Base-by-base conservation (phyloP, 2,329 filamentous ascomycete species). In the Akanthomyces muscarius region DNA sequence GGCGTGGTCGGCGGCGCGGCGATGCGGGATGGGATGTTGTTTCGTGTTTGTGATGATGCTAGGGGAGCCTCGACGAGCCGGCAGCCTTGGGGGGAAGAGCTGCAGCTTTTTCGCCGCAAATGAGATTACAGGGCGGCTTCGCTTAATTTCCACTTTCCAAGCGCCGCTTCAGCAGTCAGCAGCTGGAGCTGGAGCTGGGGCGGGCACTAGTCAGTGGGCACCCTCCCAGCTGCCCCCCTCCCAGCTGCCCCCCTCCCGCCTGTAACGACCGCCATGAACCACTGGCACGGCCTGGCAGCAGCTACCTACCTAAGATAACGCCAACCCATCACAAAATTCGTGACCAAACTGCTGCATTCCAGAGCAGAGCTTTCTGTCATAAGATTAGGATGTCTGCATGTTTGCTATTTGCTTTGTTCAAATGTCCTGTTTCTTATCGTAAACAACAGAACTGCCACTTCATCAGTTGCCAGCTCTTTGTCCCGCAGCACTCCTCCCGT, bases 1-100 rank as follows among this genome's bases (percentile, higher is more conserved):
- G 45, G 13, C 38, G 33, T 16, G 28, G 54, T 45, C 23, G 41
- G 48, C 41, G 59, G 18, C 42, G 45, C 48, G 47, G 25, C 23
- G 38, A 52, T 58, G 54, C 33, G 23, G 25, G 54, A 52, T 45
- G 53, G 21, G 36, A 52, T 58, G 61, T 53, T 63, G 61, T 58
- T 57, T 57, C 13, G 50, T 61, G 48, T 61, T 61, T 61, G 58
- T 63, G 61, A 63, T 63, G 61, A 62, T 62, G 61, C 52, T 42
- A 62, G 60, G 48, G 52, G 53, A 63, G 61, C 54, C 44, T 55
- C 30, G 11, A 16, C 21, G 18, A 25, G 21, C 48, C 18, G 28
- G 23, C 36, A 38, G 30, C 16, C 30, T 18, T 50, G 21, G 18
- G 51, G 30, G 41, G 44, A 28, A 41, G 45, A 52, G 53, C 53